Evolutionary conservation across 805 yeast species (phyloP), one percentile per base, ranked within the genome.

Genomic region (Saccharomyces cerevisiae): DNA sequence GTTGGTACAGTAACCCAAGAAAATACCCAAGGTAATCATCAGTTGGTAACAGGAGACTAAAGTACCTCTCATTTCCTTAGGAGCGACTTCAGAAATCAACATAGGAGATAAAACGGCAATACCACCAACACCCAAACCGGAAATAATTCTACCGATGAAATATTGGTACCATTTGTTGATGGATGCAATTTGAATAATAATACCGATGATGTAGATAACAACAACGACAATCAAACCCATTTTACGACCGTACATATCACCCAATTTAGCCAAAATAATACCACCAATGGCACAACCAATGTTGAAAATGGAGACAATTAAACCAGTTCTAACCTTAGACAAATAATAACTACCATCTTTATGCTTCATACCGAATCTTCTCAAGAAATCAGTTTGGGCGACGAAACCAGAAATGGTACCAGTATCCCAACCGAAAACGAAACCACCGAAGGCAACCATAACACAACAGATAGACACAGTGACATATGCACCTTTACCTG

Each of bases 261-360:
- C 89, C 31, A 79, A 61, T 60, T 77, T 80, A 52, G 84, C 79
- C 51, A 84, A 71, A 50, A 79, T 70, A 28, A 85, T 65, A 69
- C 88, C 86, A 68, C 91, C 92, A 53, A 85, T 71, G 53, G 87
- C 87, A 76, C 89, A 83, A 60, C 90, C 92, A 64, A 85, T 76
- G 71, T 84, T 84, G 76, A 84, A 85, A 57, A 82, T 76, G 51
- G 82, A 73, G 47, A 82, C 83, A 55, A 82, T 74, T 56, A 82
- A 71, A 56, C 85, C 85, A 9, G 78, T 76, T 72, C 85, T 75
- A 11, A 76, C 80, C 59, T 78, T 74, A 10, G 83, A 76, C 48
- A 82, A 68, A 60, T 73, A 73, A 55, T 72, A 59, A 1, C 64
- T 24, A 57, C 77, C 74, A 47, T 59, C 56, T 27, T 24, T 46